A percentile compares a stretch with the other conserved stretches of the same genome.
Evolutionary conservation across 2,329 filamentous ascomycete genomes (phyloP).

Genomic region (Monilinia fructigena): DNA sequence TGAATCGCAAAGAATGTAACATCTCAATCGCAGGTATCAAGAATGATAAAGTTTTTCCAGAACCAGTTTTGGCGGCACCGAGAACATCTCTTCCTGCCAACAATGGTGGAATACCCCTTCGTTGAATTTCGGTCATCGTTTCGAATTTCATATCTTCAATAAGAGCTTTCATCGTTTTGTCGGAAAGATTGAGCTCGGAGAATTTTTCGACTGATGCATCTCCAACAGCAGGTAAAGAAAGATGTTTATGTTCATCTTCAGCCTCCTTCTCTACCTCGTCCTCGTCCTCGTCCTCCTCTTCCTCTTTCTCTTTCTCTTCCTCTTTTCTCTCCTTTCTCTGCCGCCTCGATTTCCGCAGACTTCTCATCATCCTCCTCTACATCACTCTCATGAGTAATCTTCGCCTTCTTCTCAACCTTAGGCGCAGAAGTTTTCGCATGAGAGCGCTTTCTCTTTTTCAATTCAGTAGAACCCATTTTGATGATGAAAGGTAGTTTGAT

Average conservation of each 20-base stretch:
- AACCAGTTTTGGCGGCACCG: slow-evolving; percentile 93
- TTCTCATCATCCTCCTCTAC: background rate
- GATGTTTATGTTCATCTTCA: slow-evolving; percentile 30
- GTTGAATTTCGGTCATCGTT: slow-evolving; percentile 94
- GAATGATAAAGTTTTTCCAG: slow-evolving; percentile 93
- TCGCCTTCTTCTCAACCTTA: slow-evolving; percentile 40
- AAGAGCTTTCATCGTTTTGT: slow-evolving; percentile 85
- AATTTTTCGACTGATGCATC: slow-evolving; percentile 31
- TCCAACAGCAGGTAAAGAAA: slow-evolving; percentile 30
- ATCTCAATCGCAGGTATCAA: slow-evolving; percentile 93
- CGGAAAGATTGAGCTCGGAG: slow-evolving; percentile 72
- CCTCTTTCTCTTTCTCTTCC: slow-evolving; percentile 32
- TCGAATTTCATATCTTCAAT: slow-evolving; percentile 83
- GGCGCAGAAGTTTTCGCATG: slow-evolving; percentile 31
- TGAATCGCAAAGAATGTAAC: slow-evolving; percentile 85
- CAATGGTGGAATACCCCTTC: slow-evolving; percentile 79
- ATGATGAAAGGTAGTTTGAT: background rate
- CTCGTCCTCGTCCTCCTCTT: slow-evolving; percentile 26
- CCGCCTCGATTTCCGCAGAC: slow-evolving; percentile 32
- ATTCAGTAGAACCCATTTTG: slow-evolving; percentile 35
- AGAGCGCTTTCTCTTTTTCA: slow-evolving; percentile 42
- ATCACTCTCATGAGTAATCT: slow-evolving; percentile 41
- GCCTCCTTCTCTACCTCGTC: slow-evolving; percentile 26
- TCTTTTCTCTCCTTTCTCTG: slow-evolving; percentile 33
- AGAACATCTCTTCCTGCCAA: slow-evolving; percentile 89